Conservation (phyloP, 2,329 filamentous ascomycete species). For the Ampelomyces quisqualis region DNA sequence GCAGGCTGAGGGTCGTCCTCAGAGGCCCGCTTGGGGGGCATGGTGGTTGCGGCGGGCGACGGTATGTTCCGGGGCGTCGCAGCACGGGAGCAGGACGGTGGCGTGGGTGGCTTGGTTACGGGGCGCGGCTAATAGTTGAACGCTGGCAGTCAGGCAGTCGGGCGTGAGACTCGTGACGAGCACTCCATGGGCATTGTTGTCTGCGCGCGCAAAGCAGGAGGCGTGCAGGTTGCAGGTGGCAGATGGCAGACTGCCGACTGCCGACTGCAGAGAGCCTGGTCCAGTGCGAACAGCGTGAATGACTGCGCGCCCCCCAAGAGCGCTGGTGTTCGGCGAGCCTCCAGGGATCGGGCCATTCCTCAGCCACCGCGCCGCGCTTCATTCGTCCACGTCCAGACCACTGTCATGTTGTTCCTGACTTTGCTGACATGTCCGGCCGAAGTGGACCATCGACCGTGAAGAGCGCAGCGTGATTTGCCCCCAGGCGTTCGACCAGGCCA, state of each 20-base stretch:
- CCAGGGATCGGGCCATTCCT: constrained; percentile 9
- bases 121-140: constrained; percentile 8
- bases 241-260: too few relatives aligned
- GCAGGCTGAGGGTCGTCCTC: constrained; percentile 21
- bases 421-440: constrained; percentile 20
- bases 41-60: constrained; percentile 13
- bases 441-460: constrained; percentile 9
- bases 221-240: too few relatives aligned
- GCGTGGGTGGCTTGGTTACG: constrained; percentile 7
- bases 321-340: constrained; percentile 13
- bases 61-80: constrained; percentile 13
- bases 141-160: background rate
- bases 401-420: constrained; percentile 19
- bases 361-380: constrained; percentile 2
- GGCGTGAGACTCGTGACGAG: background rate
- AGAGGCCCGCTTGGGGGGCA: constrained; percentile 31
- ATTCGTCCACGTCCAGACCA: constrained; percentile 15
- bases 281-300: background rate
- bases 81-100: constrained; percentile 16
- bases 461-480: constrained; percentile 9
- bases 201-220: background rate
- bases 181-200: background rate
- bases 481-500: background rate
- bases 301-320: constrained; percentile 5
- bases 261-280: background rate